Conservation (phyloP, 345 rosid species). For the Salix purpurea region DNA sequence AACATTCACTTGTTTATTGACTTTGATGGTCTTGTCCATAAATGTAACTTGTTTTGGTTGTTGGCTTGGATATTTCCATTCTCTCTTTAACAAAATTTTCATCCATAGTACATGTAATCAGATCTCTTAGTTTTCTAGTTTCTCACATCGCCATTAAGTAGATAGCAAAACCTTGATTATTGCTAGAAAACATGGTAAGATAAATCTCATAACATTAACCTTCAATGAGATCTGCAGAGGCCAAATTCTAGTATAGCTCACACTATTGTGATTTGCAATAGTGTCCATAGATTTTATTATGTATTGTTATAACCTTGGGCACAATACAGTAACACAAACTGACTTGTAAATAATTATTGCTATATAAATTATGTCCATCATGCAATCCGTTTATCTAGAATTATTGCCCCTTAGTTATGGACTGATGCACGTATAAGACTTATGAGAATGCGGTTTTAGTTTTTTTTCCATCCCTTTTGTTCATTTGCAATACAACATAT, state of each 20-base stretch:
- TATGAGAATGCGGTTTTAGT: too few species aligned
- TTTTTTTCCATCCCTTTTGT: too few species aligned
- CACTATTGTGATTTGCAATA: not conserved
- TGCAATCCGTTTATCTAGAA: not conserved
- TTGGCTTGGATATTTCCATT: not conserved
- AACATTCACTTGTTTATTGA: constrained; percentile 13
- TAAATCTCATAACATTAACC: not conserved
- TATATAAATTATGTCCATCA: not conserved
- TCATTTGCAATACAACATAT: too few species aligned
- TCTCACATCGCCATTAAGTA: not conserved
- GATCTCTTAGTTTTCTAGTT: not conserved
- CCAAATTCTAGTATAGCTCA: not conserved
- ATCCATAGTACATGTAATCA: not conserved
- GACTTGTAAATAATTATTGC: not conserved
- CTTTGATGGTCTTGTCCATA: constrained; percentile 5
- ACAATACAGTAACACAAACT: not conserved
- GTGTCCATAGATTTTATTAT: not conserved
- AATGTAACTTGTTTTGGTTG: not conserved
- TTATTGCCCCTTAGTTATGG: too few species aligned
- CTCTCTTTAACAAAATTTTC: not conserved
- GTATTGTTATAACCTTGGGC: not conserved
- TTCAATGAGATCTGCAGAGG: not conserved
- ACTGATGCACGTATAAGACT: too few species aligned
- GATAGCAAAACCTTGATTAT: not conserved
- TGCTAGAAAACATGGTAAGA: not conserved